Evolutionary conservation across 257 asterid genomes (phyloP), one percentile per base, ranked within the genome.

Genomic region (Ligustrum vulgare): DNA sequence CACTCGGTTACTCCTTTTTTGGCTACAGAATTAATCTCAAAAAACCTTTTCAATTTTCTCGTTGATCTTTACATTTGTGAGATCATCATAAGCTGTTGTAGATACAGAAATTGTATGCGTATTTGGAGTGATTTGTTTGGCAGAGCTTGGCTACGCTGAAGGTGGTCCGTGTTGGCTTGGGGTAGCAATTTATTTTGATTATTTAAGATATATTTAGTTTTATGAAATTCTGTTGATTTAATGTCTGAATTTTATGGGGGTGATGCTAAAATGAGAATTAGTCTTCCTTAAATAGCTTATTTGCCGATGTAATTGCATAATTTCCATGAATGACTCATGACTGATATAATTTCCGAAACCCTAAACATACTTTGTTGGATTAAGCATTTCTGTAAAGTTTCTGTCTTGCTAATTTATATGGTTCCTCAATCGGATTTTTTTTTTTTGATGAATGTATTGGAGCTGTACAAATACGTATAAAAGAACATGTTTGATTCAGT

Each of bases 61-160:
- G 63, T 72, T 36, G 18, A 8, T 62, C 49, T 33, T 78, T 74
- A 15, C 15, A 64, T 1, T 77, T 51, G 31, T 8, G 49, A 11
- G 4, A 78, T 71, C 32, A 47, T 58, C 32, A 18, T 49, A 0
- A 7, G 37, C 65, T 45, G 72, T 72, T 58, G 34, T 70, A 31
- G 34, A 75, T 65, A 33, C 67, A 37, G 85, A 31, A 47, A 35
- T 43, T 41, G 47, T 22, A 23, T 41, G 22, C 62, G 58, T 36
- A 67, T 51, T 69, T 33, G 70, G 54, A 47, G 49, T 62, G 78
- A 75, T 78, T 67, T 67, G 39, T 64, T 8, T 20, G 56, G 51
- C 54, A 66, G 45, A 63, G 66, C 20, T 51, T 15, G 23, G 35
- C 20, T 68, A 11, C 70, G 56, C 77, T 47, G 32, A 41, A 49